Percentiles rank a stretch among this genome's conserved stretches.
Evolutionary conservation across 2,329 filamentous ascomycete species (phyloP).

Genomic region (Monilinia vaccinii-corymbosi): DNA sequence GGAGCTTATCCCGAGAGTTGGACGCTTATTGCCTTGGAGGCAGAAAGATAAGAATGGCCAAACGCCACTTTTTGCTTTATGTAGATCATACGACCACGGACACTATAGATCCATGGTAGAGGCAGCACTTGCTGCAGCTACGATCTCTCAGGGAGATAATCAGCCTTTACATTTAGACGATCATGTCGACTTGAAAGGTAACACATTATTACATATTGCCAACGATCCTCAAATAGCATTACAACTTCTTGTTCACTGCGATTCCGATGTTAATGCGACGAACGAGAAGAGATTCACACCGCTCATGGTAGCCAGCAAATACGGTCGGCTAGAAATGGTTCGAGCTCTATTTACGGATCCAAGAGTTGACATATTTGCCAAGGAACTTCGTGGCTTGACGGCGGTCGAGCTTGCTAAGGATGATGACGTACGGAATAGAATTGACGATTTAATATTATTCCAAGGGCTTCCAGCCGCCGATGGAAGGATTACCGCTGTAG

Average conservation of each 20-base stretch:
- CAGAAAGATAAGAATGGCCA: conserved; percentile 93
- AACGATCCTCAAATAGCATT: conserved; percentile 72
- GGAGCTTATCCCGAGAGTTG: conserved; percentile 66
- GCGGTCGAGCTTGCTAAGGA: conserved; percentile 96
- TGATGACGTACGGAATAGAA: conserved; percentile 91
- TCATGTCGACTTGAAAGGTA: conserved; percentile 86
- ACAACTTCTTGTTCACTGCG: conserved; percentile 71
- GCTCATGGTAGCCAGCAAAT: conserved; percentile 97
- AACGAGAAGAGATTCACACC: conserved; percentile 95
- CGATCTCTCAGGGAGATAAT: conserved; percentile 64
- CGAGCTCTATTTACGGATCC: conserved; percentile 79
- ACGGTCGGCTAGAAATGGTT: conserved; percentile 89
- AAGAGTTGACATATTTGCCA: conserved; percentile 74
- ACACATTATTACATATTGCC: conserved; percentile 91
- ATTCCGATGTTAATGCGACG: conserved; percentile 90
- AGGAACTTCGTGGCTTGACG: conserved; percentile 79
- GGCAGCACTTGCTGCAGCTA: conserved; percentile 66
- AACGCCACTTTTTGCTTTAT: conserved; percentile 93
- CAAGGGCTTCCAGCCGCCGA: conserved; percentile 63
- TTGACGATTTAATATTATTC: conserved; percentile 86
- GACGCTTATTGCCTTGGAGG: conserved; percentile 73
- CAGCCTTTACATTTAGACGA: conserved; percentile 82
- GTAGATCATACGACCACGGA: conserved; percentile 87
- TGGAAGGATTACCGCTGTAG: conserved; percentile 81
- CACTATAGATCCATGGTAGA: conserved; percentile 84